Conservation (phyloP, 768 basidiomycete species). For the Termitomyces sp. region DNA sequence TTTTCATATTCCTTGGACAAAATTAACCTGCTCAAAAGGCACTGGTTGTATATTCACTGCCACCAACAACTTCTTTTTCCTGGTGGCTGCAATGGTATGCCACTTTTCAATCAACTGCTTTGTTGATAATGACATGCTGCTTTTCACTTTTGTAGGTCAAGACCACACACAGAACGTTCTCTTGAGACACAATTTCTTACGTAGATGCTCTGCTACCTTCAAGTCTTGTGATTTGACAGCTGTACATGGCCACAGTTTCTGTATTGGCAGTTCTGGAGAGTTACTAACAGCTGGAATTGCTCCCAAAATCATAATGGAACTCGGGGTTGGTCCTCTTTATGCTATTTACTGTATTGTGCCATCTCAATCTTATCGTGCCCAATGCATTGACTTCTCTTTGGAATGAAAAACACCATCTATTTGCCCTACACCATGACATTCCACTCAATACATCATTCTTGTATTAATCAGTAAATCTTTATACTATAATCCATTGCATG, state of each 20-base stretch:
- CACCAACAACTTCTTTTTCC: constrained; percentile 10
- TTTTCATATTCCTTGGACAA: constrained; percentile 17
- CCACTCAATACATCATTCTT: neutral
- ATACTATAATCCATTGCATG: neutral
- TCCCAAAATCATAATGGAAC: neutral
- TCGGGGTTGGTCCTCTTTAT: neutral
- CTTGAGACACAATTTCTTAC: neutral
- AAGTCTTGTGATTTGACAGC: neutral
- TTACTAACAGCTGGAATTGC: neutral
- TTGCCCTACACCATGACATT: neutral
- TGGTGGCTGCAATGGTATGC: constrained; percentile 13
- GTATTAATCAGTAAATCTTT: neutral
- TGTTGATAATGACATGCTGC: neutral
- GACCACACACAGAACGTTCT: too few species aligned
- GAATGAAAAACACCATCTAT: neutral
- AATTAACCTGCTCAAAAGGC: constrained; percentile 2
- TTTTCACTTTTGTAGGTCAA: constrained; percentile 3
- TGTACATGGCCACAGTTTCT: neutral
- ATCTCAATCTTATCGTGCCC: neutral
- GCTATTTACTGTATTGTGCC: neutral
- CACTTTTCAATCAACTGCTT: constrained; percentile 7
- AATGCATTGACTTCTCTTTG: neutral
- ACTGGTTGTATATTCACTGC: constrained; percentile 10
- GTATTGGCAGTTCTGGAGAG: neutral
- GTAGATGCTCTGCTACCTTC: neutral